Conservation (phyloP, 768 basidiomycete genomes). For the Termitomyces sp. region DNA sequence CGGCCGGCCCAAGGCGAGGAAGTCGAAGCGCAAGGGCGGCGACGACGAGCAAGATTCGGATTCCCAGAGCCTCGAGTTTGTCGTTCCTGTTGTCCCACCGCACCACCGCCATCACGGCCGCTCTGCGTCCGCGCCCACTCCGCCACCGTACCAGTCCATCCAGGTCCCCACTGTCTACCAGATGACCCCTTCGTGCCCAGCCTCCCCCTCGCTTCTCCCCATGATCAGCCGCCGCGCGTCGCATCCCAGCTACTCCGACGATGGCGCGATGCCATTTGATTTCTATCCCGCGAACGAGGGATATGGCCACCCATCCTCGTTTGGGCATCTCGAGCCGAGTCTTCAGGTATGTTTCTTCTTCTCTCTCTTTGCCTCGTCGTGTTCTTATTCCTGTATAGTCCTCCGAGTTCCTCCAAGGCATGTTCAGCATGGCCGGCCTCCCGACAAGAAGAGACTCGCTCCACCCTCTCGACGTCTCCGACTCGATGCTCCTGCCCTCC, state of each 20-base stretch:
- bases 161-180: constrained; percentile 62
- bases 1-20: constrained; percentile 30
- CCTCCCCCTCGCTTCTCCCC: constrained; percentile 53
- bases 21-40: constrained; percentile 23
- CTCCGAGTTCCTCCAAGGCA: constrained; percentile 46
- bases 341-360: constrained; percentile 31
- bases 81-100: constrained; percentile 27
- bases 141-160: constrained; percentile 64
- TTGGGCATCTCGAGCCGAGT: constrained; percentile 37
- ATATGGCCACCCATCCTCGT: constrained; percentile 33
- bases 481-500: constrained; percentile 41
- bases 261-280: constrained; percentile 48
- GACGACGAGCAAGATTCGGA: constrained; percentile 35
- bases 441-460: constrained; percentile 18
- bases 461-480: constrained; percentile 33
- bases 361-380: constrained; percentile 5
- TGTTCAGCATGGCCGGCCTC: constrained; percentile 33
- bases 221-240: constrained; percentile 62
- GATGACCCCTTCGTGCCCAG: constrained; percentile 54
- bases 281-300: constrained; percentile 43
- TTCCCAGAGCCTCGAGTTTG: constrained; percentile 37
- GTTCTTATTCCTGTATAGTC: constrained; percentile 28
- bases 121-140: constrained; percentile 58
- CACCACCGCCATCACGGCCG: constrained; percentile 31
- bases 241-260: constrained; percentile 44